Evolutionary conservation across 768 basidiomycete genomes (phyloP).

Genomic region (Glaciozyma martinii): DNA sequence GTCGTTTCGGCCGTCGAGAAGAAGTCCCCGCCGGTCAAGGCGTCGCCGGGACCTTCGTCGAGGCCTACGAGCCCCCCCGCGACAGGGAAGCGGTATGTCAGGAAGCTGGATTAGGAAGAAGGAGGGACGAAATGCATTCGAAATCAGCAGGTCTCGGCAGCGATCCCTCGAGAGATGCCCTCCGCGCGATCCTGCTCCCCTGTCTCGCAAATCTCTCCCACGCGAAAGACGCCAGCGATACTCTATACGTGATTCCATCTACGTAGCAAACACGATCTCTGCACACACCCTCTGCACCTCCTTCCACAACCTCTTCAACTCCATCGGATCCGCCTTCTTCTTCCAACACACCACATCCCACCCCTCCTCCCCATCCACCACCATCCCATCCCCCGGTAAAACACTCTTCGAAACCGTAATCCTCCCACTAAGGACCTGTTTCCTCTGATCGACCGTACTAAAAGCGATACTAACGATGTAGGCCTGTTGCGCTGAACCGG

Average conservation of each 20-base stretch:
- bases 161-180: too few species aligned
- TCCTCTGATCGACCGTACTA: background rate
- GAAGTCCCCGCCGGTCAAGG: background rate
- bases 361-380: slow-evolving; percentile 9
- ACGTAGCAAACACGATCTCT: too few species aligned
- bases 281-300: background rate
- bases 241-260: too few species aligned
- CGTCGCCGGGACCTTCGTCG: slow-evolving; percentile 3
- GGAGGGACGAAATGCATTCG: background rate
- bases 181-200: too few species aligned
- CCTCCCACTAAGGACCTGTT: background rate
- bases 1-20: background rate
- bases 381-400: background rate
- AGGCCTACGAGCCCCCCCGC: background rate
- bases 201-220: too few species aligned
- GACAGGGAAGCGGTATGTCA: slow-evolving; percentile 11
- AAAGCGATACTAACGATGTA: background rate
- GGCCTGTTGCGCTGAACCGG: background rate
- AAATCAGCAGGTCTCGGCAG: background rate
- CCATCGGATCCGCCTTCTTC: slow-evolving; percentile 24
- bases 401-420: slow-evolving; percentile 1
- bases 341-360: slow-evolving; percentile 20
- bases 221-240: too few species aligned
- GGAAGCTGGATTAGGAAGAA: slow-evolving; percentile 9
- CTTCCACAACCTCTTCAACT: slow-evolving; percentile 28